Base-by-base conservation (phyloP, 768 basidiomycete species). In the Cyclocybe cylindracea region DNA sequence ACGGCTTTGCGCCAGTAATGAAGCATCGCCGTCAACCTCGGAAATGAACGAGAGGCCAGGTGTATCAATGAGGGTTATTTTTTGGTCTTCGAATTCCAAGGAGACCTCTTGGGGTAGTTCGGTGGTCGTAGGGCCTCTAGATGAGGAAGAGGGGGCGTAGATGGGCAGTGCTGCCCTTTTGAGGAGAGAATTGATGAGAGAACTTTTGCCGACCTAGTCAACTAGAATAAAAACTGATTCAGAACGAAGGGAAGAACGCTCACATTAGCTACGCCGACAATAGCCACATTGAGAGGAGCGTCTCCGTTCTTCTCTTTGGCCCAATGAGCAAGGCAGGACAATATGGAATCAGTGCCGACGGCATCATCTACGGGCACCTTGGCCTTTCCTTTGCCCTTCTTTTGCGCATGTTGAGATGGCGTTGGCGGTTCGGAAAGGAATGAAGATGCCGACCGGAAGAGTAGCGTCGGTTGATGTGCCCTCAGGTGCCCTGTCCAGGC, bases 211-310 rank as follows among this genome's bases (percentile, higher is more conserved):
- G 10, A 78, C 76, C 89, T 92, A 48, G n/a, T n/a, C n/a, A n/a
- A n/a, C n/a, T n/a, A n/a, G 10, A 33, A 24, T 46, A 16, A 38
- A 52, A 29, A 32, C 19, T 7, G n/a, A 36, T 24, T 42, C 33
- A 13, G 16, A 40, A 46, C 19, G 51, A 11, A 13, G 44, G 18
- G 44, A 48, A 50, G 34, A 68, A 10, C 11, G 41, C 87, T 54
- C 61, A 91, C 93, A 62, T 93, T 94, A 0, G 89, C 80, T 19
- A 89, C 68, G n/a, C 94, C 94, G 52, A 91, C 85, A 14, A 96
- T 81, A 33, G 90, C 91, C 45, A 93, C 83, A 19, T 77, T 71
- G 9, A 94, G 70, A 1, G 81, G 78, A 47, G 75, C 72, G 10
- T 78, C 75, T 3, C 69, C 69, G 10, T 70, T 61, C 59, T 83